Base-by-base conservation (phyloP, 176 grass and related monocot genomes). In the Triticum urartu region DNA sequence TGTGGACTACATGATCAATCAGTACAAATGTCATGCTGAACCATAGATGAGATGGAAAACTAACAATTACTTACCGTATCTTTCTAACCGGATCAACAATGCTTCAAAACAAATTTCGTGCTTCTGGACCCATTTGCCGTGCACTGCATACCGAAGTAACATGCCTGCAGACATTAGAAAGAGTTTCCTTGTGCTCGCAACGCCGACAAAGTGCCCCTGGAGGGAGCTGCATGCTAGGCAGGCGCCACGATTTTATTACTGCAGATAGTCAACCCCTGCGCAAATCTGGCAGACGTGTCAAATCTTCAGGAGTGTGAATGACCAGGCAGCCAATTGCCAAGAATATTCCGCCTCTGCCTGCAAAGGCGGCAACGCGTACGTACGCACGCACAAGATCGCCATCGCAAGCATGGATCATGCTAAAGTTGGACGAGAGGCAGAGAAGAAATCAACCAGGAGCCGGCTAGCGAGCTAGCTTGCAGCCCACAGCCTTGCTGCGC, bases 121-220 rank as follows among this genome's bases (percentile, higher is more conserved):
- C 47, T 42, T 28, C 33, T 40, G 11, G 21, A 58, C 43, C 7
- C 5, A 56, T 18, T 18, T 59, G 67, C 77, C 77, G 77, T 81
- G 78, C 67, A 36, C 9, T 58, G 40, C 43, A 35, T 60, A 65
- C 48, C 83, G 38, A 22, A 21, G 72, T 84, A 77, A 84, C 59
- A 85, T 77, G 83, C 40, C 7, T 43, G 22, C 22, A 54, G 77
- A 35, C 26, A 39, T 48, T 43, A n/a, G 43, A 21, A 20, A 22
- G 9, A 50, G 59, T 65, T 65, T 52, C 45, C 73, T 85, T 85
- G 62, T 40, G 74, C 25, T 77, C 36, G 9, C 58, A n/a, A 30
- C 86, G 61, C 70, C 86, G 79, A 87, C 86, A 76, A 56, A 82
- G 86, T 76, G 45, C 30, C 39, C 56, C 68, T 87, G 40, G 68